Base-by-base conservation (phyloP, 1,139 yeast species). In the Saccharomyces uvarum region DNA sequence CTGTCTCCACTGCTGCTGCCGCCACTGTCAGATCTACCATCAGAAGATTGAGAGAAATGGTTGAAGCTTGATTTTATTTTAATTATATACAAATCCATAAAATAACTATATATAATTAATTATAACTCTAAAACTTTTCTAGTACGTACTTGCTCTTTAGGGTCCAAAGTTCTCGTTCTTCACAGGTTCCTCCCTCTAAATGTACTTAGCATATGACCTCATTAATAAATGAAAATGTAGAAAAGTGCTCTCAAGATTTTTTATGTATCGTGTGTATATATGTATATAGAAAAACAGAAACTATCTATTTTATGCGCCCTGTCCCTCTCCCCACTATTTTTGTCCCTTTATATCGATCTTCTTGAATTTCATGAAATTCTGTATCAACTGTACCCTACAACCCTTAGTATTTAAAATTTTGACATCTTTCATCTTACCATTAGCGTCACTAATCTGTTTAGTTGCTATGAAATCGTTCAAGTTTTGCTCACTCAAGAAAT, bases 41-140 rank as follows among this genome's bases (percentile, higher is more conserved):
- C 83, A 93, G 99, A 85, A 96, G 99, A 87, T 88, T 95, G 82
- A 90, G 99, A 86, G 99, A 95, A 77, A 79, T 95, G 84, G 97
- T 96, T 81, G 99, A 95, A 82, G 99, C 96, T 76, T 95, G 90
- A 84, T 61, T 59, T 54, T 52, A 49, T 49, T 53, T 53, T 56
- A 26, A 46, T 26, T 54, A 56, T 55, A 54, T 53, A 54, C 42
- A 46, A 32, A 50, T 19, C 42, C 19, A 50, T 50, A 41, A 21
- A 38, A 28, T 8, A 33, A 21, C 19, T 27, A 38, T 31, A 31
- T 48, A 50, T 49, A 31, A 32, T 32, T 24, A 16, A 19, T 13
- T 19, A 9, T 21, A 13, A 49, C 19, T 38, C 44, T 9, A 38
- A 16, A 38, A 38, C 44, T 38, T 38, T 38, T 38, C 44, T 19